Conservation (phyloP, 148 eudicot genomes). For the Persicaria maculosa region DNA sequence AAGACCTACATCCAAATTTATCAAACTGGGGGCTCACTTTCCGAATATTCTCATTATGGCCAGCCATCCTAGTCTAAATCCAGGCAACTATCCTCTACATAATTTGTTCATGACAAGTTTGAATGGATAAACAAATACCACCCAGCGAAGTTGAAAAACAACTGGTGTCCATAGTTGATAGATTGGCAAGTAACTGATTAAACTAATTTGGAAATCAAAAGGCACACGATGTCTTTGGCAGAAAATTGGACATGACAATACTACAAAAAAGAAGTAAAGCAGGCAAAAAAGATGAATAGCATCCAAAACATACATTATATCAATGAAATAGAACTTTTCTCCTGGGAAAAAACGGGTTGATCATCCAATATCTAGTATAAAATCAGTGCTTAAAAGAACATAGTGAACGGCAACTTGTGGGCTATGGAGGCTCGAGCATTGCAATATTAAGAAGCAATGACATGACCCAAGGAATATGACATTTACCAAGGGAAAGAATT, state of each 20-base stretch:
- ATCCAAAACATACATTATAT: background rate
- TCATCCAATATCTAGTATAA: background rate
- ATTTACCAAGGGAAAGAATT: background rate
- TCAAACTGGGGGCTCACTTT: background rate
- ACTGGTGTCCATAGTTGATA: background rate
- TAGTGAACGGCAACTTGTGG: background rate
- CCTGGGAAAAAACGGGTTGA: background rate
- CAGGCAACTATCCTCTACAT: background rate
- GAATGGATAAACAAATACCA: background rate
- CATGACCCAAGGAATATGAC: background rate
- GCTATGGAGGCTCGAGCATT: background rate
- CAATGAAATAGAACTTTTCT: background rate
- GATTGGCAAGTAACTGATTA: background rate
- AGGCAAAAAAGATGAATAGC: background rate
- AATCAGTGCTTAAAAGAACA: background rate
- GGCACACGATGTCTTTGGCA: background rate
- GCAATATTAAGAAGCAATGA: background rate
- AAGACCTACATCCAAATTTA: background rate
- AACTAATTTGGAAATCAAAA: background rate
- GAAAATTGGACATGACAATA: background rate
- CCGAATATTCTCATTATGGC: background rate
- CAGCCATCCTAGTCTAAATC: background rate
- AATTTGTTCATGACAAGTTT: background rate
- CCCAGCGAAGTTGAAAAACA: background rate
- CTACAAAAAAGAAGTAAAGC: background rate